These are phyloP conservation scores for Oenanthe sinensis DNA, from an alignment of 129 eudicot species.

Conservation along the genomic window DNA sequence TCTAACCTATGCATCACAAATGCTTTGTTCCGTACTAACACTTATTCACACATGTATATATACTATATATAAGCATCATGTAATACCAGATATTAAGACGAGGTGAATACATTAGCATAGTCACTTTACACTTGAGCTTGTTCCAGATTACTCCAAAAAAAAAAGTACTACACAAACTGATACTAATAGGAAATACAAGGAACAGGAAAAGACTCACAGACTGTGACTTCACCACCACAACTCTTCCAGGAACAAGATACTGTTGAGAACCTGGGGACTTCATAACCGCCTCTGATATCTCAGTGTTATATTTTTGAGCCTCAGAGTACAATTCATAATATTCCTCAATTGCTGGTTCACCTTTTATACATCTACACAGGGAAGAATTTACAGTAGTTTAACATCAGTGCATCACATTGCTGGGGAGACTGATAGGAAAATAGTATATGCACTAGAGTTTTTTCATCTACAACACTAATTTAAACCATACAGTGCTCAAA, in stretches of 20 bases:
- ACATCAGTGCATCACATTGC: background rate
- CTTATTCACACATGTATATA: background rate
- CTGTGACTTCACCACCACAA: constrained; percentile 81
- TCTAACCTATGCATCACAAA: background rate
- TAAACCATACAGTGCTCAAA: background rate
- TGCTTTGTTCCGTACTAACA: background rate
- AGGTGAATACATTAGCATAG: background rate
- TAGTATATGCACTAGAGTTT: background rate
- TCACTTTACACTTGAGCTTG: background rate
- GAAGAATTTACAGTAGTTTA: background rate
- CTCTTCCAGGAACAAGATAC: constrained; percentile 74
- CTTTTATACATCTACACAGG: constrained; percentile 83
- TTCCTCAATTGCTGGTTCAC: constrained; percentile 97
- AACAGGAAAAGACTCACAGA: constrained; percentile 33
- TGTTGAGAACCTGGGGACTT: constrained; percentile 53
- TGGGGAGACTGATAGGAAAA: background rate
- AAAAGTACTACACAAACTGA: background rate
- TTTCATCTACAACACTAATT: background rate
- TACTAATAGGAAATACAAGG: background rate
- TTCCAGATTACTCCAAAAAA: background rate
- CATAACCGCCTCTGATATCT: constrained; percentile 62
- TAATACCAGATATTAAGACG: background rate
- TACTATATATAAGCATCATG: background rate
- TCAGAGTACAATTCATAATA: constrained; percentile 71
- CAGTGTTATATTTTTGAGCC: constrained; percentile 61